A percentile compares a stretch with the other conserved stretches of the same genome.
Evolutionary conservation across 192 early-diverging fungal species (phyloP).

Genomic region (Jimgerdemannia lactiflua): DNA sequence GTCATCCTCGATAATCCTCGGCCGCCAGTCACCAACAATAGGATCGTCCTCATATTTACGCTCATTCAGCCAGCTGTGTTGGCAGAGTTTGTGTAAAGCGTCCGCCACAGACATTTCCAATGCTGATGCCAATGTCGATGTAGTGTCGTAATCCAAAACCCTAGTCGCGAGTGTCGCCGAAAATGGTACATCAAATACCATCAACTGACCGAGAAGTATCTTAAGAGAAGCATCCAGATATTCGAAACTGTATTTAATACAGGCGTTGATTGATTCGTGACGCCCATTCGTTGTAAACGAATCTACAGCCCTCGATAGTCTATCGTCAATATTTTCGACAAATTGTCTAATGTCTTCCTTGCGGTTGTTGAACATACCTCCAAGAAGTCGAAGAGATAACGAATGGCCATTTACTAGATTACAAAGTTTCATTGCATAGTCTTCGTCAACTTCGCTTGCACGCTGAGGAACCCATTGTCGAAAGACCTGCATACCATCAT

Average conservation of each 20-base stretch:
- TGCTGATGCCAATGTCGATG: neutral
- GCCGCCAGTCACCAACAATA: neutral
- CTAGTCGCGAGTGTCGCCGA: neutral
- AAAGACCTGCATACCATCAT: neutral
- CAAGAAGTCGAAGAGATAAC: neutral
- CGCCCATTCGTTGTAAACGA: too few relatives aligned
- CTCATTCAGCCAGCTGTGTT: neutral
- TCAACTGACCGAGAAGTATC: neutral
- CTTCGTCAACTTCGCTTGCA: neutral
- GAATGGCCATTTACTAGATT: neutral
- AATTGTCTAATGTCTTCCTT: neutral
- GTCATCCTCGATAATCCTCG: neutral
- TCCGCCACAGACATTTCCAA: neutral
- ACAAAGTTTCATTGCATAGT: neutral
- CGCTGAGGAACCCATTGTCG: neutral
- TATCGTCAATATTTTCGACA: neutral
- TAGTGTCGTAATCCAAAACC: neutral
- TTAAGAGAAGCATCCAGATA: neutral
- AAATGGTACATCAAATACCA: neutral
- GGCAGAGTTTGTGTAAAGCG: neutral
- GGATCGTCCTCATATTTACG: neutral
- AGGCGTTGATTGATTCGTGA: neutral
- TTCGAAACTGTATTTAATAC: neutral
- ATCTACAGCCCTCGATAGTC: neutral
- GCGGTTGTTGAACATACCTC: neutral